These are phyloP conservation scores for Aspergillus cristatus DNA, from an alignment of 495 filamentous ascomycete genomes.

Conservation along the genomic window DNA sequence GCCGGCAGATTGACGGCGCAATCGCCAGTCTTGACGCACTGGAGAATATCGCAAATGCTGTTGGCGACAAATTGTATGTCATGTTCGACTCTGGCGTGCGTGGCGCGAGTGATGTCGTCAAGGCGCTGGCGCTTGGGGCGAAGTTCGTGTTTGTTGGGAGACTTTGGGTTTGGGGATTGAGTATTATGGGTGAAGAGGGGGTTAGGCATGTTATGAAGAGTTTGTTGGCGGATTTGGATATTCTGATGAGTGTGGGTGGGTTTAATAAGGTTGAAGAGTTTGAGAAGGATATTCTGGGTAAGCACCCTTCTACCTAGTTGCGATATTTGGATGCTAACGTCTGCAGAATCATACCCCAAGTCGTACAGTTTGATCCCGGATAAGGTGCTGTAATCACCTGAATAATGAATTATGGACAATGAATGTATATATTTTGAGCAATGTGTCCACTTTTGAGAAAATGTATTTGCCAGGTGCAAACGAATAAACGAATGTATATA, in stretches of 20 bases:
- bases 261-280: slow-evolving; percentile 47
- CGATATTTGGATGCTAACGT: not conserved
- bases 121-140: slow-evolving; percentile 55
- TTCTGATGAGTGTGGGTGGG: slow-evolving; percentile 56
- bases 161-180: slow-evolving; percentile 53
- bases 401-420: not conserved
- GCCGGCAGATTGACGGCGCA: slow-evolving; percentile 54
- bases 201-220: slow-evolving; percentile 58
- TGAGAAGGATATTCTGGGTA: slow-evolving; percentile 29
- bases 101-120: slow-evolving; percentile 47
- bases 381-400: slow-evolving; percentile 21
- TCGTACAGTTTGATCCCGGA: slow-evolving; percentile 33
- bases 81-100: slow-evolving; percentile 58
- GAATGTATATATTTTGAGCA: not conserved
- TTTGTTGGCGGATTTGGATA: slow-evolving; percentile 58
- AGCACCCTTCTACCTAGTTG: slow-evolving; percentile 4
- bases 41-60: slow-evolving; percentile 47
- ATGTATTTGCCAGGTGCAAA: no score
- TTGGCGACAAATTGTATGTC: slow-evolving; percentile 41
- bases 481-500: not conserved
- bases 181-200: slow-evolving; percentile 50
- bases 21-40: slow-evolving; percentile 52
- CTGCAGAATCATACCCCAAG: slow-evolving; percentile 35
- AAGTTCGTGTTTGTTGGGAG: slow-evolving; percentile 56
- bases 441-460: no score